phyloP scores from a whole-genome alignment of 805 yeast species.

The Saccharomycopsis sp. region DNA sequence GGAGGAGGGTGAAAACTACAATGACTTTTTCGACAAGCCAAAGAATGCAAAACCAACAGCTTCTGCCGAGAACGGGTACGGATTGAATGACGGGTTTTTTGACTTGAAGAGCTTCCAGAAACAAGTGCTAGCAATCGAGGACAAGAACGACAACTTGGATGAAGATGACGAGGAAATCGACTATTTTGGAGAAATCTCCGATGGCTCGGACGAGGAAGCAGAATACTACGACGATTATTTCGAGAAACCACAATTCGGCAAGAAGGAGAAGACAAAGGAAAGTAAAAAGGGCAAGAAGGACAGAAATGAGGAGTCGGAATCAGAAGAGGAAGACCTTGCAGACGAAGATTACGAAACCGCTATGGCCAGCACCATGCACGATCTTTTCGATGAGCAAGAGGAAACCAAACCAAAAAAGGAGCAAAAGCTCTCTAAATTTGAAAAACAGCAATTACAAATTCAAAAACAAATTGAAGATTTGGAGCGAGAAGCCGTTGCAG shows the following conservation, averaged over 20 bases:
- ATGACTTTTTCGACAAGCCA: conserved; percentile 54
- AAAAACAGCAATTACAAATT: conserved; percentile 70
- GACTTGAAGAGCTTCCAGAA: conserved; percentile 76
- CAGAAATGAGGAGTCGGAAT: conserved; percentile 22
- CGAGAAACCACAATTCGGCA: conserved; percentile 29
- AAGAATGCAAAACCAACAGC: conserved; percentile 20
- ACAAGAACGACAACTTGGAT: conserved; percentile 33
- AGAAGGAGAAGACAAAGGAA: conserved; percentile 11
- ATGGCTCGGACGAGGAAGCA: conserved; percentile 46
- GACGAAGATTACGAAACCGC: conserved; percentile 51
- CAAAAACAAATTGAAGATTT: conserved; percentile 68
- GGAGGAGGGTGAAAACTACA: conserved; percentile 48
- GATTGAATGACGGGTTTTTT: conserved; percentile 77
- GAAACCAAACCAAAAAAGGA: conserved; percentile 23
- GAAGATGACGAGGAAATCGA: conserved; percentile 45
- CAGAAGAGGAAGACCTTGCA: conserved; percentile 38
- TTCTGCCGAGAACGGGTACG: conserved; percentile 30
- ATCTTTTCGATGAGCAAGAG: conserved; percentile 44
- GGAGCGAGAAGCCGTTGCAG: conserved; percentile 83
- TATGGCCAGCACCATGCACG: conserved; percentile 52
- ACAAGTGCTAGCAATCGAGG: conserved; percentile 59
- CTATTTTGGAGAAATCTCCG: conserved; percentile 42
- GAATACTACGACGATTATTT: conserved; percentile 62
- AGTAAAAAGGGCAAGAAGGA: neutral
- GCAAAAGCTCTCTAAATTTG: conserved; percentile 58